These are phyloP conservation scores for Paecilomyces fulvus DNA, from an alignment of 2,329 filamentous ascomycete genomes.

Conservation along the genomic window DNA sequence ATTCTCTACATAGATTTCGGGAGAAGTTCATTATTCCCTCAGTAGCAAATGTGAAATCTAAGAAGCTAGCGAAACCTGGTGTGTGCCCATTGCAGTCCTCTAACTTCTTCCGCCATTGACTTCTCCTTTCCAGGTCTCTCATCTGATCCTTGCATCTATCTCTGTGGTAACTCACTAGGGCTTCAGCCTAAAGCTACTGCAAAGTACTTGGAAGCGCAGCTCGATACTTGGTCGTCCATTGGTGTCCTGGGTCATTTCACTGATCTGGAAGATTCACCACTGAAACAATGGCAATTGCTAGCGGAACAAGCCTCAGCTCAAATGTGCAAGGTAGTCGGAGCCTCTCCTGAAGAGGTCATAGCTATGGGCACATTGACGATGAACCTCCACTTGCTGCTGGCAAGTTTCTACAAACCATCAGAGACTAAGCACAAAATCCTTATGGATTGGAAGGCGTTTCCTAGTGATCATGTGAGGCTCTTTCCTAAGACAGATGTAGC, in stretches of 20 bases:
- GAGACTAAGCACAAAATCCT: slow-evolving; percentile 63
- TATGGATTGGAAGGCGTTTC: slow-evolving; percentile 79
- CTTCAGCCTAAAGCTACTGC: slow-evolving; percentile 65
- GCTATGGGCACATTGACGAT: slow-evolving; percentile 80
- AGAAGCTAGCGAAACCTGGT: slow-evolving; percentile 42
- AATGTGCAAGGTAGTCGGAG: slow-evolving; percentile 66
- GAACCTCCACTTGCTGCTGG: slow-evolving; percentile 72
- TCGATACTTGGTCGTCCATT: slow-evolving; percentile 74
- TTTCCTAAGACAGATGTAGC: not conserved
- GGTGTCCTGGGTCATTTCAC: slow-evolving; percentile 78
- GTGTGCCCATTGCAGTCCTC: not conserved
- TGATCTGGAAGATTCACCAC: slow-evolving; percentile 55
- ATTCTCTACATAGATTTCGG: slow-evolving; percentile 53
- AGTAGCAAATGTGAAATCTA: slow-evolving; percentile 60
- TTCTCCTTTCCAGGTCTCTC: slow-evolving; percentile 20
- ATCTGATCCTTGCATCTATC: slow-evolving; percentile 52
- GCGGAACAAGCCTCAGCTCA: slow-evolving; percentile 64
- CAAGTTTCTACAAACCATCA: slow-evolving; percentile 69
- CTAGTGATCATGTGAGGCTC: slow-evolving; percentile 62
- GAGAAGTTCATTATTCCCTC: slow-evolving; percentile 70
- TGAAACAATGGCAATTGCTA: slow-evolving; percentile 67
- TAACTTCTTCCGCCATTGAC: slow-evolving; percentile 5
- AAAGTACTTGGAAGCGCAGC: slow-evolving; percentile 59
- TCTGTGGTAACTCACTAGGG: slow-evolving; percentile 83
- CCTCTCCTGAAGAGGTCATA: slow-evolving; percentile 62